phyloP scores from a whole-genome alignment of 805 yeast genomes.

The Metschnikowia peoriensis region DNA sequence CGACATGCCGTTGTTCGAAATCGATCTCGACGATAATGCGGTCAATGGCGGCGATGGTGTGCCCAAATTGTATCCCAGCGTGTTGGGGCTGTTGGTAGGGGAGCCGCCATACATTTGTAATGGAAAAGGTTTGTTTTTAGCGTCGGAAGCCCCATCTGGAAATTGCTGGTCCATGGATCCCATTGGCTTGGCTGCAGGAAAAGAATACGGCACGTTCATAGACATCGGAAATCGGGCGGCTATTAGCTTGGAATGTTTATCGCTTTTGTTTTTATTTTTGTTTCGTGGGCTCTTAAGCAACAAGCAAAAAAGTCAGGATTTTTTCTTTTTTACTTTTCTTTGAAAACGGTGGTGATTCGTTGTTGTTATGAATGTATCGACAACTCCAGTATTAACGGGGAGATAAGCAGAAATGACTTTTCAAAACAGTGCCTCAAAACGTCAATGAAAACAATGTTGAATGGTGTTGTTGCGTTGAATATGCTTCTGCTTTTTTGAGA shows the following conservation, averaged over 20 bases:
- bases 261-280: not conserved
- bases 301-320: too few relatives aligned
- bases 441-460: too few relatives aligned
- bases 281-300: not conserved
- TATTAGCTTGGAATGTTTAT: not conserved
- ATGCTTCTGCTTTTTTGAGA: not conserved
- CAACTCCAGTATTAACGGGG: too few relatives aligned
- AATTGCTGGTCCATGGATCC: constrained; percentile 4
- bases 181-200: constrained; percentile 1
- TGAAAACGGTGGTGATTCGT: too few relatives aligned
- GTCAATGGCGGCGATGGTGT: constrained; percentile 12
- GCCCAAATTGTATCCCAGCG: constrained; percentile 7
- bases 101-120: constrained; percentile 11
- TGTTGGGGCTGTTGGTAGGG: constrained; percentile 2
- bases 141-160: constrained; percentile 2
- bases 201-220: constrained; percentile 13
- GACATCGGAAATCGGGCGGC: not conserved
- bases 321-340: too few relatives aligned
- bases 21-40: constrained; percentile 10
- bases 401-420: not conserved
- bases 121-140: constrained; percentile 10
- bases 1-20: constrained; percentile 7
- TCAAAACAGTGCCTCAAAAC: too few relatives aligned
- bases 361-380: too few relatives aligned
- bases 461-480: too few relatives aligned